Evolutionary conservation across 805 yeast genomes (phyloP).

Genomic region (Zygotorulaspora danielsina): DNA sequence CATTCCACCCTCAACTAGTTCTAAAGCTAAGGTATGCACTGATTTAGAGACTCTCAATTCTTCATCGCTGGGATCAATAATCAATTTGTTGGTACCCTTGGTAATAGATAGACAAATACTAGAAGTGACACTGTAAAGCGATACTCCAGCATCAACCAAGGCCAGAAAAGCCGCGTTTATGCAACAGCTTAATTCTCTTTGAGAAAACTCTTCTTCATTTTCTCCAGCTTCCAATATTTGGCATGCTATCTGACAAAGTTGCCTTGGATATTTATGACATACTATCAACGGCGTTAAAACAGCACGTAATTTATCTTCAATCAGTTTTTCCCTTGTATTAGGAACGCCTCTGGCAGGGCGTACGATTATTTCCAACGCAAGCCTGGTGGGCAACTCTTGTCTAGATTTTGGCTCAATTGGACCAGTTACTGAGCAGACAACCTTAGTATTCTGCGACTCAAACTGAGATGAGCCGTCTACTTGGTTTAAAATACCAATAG

Average conservation of each 20-base stretch:
- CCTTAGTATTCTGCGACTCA: conserved; percentile 47
- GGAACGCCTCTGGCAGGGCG: conserved; percentile 77
- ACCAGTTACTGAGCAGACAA: conserved; percentile 78
- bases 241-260: conserved; percentile 62
- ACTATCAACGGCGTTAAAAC: conserved; percentile 59
- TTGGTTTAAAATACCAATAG: conserved; percentile 41
- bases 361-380: conserved; percentile 72
- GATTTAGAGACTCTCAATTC: conserved; percentile 47
- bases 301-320: conserved; percentile 67
- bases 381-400: conserved; percentile 77
- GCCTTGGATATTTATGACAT: conserved; percentile 70
- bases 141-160: conserved; percentile 73
- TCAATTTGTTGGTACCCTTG: conserved; percentile 30
- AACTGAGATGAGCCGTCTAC: conserved; percentile 81
- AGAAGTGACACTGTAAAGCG: conserved; percentile 58
- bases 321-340: conserved; percentile 64
- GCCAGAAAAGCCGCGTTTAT: conserved; percentile 74
- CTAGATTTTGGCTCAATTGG: conserved; percentile 81
- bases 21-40: conserved; percentile 63
- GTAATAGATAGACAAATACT: conserved; percentile 48
- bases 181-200: conserved; percentile 59
- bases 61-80: conserved; percentile 44
- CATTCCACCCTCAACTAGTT: conserved; percentile 42
- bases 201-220: conserved; percentile 28
- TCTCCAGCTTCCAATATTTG: conserved; percentile 53